These are phyloP conservation scores for Beauveria rudraprayagi DNA, from an alignment of 2,329 filamentous ascomycete species.

Conservation along the genomic window DNA sequence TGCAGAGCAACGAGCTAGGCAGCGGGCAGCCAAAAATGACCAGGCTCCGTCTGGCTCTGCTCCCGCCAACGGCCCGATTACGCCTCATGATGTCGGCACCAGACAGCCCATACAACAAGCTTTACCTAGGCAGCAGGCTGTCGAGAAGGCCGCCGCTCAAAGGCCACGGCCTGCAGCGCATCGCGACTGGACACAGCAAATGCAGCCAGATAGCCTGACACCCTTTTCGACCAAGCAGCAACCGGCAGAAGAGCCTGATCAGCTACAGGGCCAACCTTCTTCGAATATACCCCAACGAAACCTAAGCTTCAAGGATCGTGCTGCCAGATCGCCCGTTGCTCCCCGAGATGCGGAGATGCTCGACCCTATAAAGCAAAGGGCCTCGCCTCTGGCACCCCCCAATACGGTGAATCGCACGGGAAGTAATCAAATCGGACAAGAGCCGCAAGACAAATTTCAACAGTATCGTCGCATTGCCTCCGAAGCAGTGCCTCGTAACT, in stretches of 20 bases:
- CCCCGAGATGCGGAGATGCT: background rate
- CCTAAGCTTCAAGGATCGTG: slow-evolving; percentile 53
- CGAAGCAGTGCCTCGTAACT: background rate
- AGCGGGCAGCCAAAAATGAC: slow-evolving; percentile 42
- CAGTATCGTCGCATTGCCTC: slow-evolving; percentile 3
- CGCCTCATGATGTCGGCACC: background rate
- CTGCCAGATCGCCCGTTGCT: slow-evolving; percentile 32
- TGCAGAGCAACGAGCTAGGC: slow-evolving; percentile 65
- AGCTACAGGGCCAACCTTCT: slow-evolving; percentile 13
- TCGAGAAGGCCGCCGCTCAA: background rate
- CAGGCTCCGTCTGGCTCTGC: background rate
- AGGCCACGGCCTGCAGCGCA: background rate
- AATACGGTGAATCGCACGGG: slow-evolving; percentile 30
- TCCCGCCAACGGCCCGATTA: background rate
- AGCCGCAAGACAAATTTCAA: slow-evolving; percentile 32
- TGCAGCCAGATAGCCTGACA: background rate
- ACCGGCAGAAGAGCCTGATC: background rate
- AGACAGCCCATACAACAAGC: background rate
- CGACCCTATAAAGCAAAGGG: slow-evolving; percentile 2
- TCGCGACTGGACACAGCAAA: background rate
- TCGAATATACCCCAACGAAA: slow-evolving; percentile 42
- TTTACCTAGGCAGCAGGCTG: background rate
- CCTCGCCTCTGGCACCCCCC: background rate
- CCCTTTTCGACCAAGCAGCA: background rate
- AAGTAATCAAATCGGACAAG: slow-evolving; percentile 53